Percentiles rank a stretch among this genome's conserved stretches.
These are phyloP conservation scores for Trifolium dubium DNA, from an alignment of 306 rosid species.

Conservation along the genomic window DNA sequence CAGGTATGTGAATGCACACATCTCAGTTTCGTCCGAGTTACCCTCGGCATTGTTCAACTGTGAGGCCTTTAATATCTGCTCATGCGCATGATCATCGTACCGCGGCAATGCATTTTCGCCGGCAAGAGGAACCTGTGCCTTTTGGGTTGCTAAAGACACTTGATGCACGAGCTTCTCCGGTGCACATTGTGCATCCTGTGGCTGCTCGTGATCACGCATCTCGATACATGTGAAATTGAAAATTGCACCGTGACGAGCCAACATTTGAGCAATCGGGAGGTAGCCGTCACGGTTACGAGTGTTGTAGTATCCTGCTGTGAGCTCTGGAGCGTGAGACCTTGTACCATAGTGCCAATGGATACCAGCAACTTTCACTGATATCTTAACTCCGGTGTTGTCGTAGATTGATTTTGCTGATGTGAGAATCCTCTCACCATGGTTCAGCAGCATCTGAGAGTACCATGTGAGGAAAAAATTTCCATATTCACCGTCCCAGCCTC, in stretches of 20 bases:
- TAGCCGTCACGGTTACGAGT: conserved; percentile 82
- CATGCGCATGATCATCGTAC: conserved; percentile 68
- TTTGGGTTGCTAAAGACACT: conserved; percentile 77
- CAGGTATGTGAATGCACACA: conserved; percentile 94
- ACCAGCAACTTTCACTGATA: conserved; percentile 89
- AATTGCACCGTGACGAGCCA: conserved; percentile 87
- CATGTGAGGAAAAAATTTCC: conserved; percentile 92
- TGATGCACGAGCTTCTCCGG: conserved; percentile 92
- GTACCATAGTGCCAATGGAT: conserved; percentile 99
- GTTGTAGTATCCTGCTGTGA: conserved; percentile 97
- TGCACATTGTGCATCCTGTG: conserved; percentile 81
- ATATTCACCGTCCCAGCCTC: conserved; percentile 74
- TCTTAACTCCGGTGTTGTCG: conserved; percentile 62
- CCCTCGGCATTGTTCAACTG: conserved; percentile 56
- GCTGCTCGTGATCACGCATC: conserved; percentile 95
- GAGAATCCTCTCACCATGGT: conserved; percentile 93
- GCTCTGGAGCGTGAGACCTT: conserved; percentile 95
- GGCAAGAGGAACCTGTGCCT: conserved; percentile 73
- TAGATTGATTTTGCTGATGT: conserved; percentile 66
- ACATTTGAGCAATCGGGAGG: conserved; percentile 88
- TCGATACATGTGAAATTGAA: conserved; percentile 96
- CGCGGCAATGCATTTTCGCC: conserved; percentile 93
- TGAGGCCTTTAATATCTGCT: conserved; percentile 72
- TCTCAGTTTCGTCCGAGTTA: conserved; percentile 46
- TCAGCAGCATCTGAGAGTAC: conserved; percentile 86